phyloP scores from a whole-genome alignment of 495 filamentous ascomycete species.

The Podospora pseudocomata region DNA sequence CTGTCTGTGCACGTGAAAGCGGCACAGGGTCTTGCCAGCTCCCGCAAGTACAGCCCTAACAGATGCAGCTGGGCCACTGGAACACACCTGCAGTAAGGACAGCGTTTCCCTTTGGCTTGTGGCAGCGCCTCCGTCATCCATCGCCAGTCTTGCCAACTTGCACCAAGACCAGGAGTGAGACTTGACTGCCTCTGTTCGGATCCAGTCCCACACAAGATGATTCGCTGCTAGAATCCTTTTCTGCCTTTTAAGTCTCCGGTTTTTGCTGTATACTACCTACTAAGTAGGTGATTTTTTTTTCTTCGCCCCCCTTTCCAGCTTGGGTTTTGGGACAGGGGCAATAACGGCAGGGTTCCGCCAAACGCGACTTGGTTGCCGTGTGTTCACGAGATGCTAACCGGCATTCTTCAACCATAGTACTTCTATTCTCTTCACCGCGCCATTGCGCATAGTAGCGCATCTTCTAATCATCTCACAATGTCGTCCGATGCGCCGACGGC shows the following conservation, averaged over 20 bases:
- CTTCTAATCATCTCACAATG: slow-evolving; percentile 37
- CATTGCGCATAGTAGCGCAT: slow-evolving; percentile 27
- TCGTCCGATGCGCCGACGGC: slow-evolving; percentile 40
- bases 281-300: slow-evolving; percentile 14
- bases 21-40: background rate
- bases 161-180: slow-evolving; percentile 10
- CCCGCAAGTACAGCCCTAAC: slow-evolving; percentile 5
- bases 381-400: slow-evolving; percentile 7
- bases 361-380: slow-evolving; percentile 15
- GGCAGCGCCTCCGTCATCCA: slow-evolving; percentile 16
- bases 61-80: background rate
- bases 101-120: slow-evolving; percentile 21
- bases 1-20: background rate
- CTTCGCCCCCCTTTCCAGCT: slow-evolving; percentile 1
- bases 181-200: background rate
- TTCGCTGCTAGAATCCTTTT: slow-evolving; percentile 17
- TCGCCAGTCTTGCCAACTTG: slow-evolving; percentile 26
- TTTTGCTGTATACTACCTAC: slow-evolving; percentile 22
- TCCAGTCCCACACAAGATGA: slow-evolving; percentile 20
- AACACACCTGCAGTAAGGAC: slow-evolving; percentile 18
- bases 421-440: slow-evolving; percentile 30
- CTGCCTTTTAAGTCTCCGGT: slow-evolving; percentile 7
- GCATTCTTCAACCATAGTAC: slow-evolving; percentile 19
- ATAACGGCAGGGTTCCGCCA: background rate
- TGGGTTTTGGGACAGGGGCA: slow-evolving; percentile 18